Evolutionary conservation across 371 early-diverging fungal genomes (phyloP), one percentile per base, ranked within the genome.

Genomic region (Mucor ambiguus): DNA sequence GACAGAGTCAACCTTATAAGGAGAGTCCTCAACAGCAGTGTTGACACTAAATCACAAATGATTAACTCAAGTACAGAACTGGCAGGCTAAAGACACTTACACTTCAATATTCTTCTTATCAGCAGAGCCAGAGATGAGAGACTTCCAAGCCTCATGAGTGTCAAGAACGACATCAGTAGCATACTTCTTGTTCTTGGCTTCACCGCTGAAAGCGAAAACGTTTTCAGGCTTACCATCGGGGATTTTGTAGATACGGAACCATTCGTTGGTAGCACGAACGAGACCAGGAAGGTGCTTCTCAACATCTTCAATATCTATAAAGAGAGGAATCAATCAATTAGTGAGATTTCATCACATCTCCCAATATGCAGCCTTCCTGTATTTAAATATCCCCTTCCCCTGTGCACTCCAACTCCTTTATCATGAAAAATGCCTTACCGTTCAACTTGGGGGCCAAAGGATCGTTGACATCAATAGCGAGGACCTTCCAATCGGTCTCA

Each of bases 211-310:
- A 52, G 96, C 98, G 81, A 98, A 97, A 75, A 88, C 86, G 87
- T 98, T 98, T 78, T 92, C 92, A 64, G 93, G 93, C 89, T 97
- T 96, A 69, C 96, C 96, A 87, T 97, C 97, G 58, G 98, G 96
- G 73, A 98, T 91, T 85, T 98, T 98, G 93, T 98, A 97, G 80
- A 95, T 90, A 73, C 92, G 90, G 93, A 98, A 97, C 98, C 98
- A 98, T 78, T 95, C 93, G 73, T 91, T 90, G 46, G 96, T 95
- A 66, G 93, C 94, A 68, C 92, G 89, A 59, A 98, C 80, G 26
- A 98, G 89, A 60, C 96, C 98, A 37, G 97, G 98, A 68, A 93
- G 86, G 75, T 92, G 88, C 76, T 89, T 89, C 81, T 96, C 95
- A 69, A 99, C 93, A 81, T 99, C 98, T 75, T 95, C 94, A 69